Evolutionary conservation across 2,329 filamentous ascomycete genomes (phyloP), one percentile per base, ranked within the genome.

Genomic region (Colletotrichum chlorophyti): DNA sequence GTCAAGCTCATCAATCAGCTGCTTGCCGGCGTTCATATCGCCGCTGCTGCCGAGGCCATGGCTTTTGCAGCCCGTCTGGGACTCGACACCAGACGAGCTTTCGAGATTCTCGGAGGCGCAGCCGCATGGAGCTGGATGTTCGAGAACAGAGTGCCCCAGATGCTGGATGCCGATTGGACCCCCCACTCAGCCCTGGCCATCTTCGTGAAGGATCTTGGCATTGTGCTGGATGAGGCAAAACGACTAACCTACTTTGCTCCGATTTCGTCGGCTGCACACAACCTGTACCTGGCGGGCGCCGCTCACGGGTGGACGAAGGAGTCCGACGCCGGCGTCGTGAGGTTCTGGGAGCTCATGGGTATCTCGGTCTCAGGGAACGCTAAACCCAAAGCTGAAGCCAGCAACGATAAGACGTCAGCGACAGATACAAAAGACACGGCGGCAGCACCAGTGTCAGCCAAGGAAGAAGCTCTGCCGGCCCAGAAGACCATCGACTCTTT

Each of bases 1-100:
- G 80, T 83, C 65, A 85, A 85, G 64, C 78, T 85, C 43, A 78
- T 86, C 46, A 81, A 85, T 65, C 81, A 86, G 63, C 76, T 85
- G 5, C 78, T 87, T 37, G 81, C 82, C 1, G 83, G 81, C 2
- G 80, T 84, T 5, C 83, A 87, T 65, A 84, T 87, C 42, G 76
- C 82, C 8, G 73, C 79, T 0, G 76, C 82, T 3, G 78, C 77
- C 14, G 84, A 87, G 68, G 81, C 80, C 0, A 83, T 85, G 75
- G 81, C 81, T 1, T 77, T 86, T 47, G 83, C 79, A 2, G 79
- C 80, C 3, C 75, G 76, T 9, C 73, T 84, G 4, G 82, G 82
- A 1, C 65, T 86, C 23, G 80, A 86, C 54, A 79, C 81, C 0
- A 71, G 77, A 51, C 69, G 74, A 3, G 71, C 83, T 6, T 76